phyloP scores from a whole-genome alignment of 2,329 filamentous ascomycete genomes.

The Fusarium floridanum region DNA sequence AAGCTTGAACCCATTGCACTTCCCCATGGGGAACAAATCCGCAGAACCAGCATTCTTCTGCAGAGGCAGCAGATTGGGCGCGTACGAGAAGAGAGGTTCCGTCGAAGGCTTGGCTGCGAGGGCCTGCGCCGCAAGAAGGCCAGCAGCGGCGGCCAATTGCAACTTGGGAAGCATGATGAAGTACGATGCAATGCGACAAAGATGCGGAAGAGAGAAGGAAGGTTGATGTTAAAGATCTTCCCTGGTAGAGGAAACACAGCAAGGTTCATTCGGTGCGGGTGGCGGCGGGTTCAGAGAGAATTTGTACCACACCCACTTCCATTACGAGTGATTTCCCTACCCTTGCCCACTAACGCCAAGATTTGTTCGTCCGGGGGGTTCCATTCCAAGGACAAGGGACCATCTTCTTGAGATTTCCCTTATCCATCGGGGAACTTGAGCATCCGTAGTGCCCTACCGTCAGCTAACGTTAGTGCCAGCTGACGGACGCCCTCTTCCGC shows the following conservation, averaged over 20 bases:
- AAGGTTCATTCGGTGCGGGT: neutral
- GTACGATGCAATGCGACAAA: slow-evolving; percentile 27
- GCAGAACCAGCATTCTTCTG: slow-evolving; percentile 53
- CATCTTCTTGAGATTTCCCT: neutral
- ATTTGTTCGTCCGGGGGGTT: neutral
- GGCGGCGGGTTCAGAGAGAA: neutral
- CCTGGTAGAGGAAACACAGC: neutral
- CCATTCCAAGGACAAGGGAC: neutral
- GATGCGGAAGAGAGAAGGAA: slow-evolving; percentile 6
- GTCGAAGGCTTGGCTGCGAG: slow-evolving; percentile 22
- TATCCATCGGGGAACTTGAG: neutral
- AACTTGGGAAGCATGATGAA: slow-evolving; percentile 40
- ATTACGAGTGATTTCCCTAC: neutral
- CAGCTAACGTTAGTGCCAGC: neutral
- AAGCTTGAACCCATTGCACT: slow-evolving; percentile 70
- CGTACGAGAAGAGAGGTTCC: slow-evolving; percentile 38
- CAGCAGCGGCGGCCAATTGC: slow-evolving; percentile 33
- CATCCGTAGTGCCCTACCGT: neutral
- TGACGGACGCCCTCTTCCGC: neutral
- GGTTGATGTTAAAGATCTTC: slow-evolving; percentile 14
- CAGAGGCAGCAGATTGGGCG: slow-evolving; percentile 51
- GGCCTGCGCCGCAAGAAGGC: slow-evolving; percentile 36
- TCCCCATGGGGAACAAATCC: slow-evolving; percentile 71
- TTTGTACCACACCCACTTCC: neutral
- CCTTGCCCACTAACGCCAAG: neutral